Base-by-base conservation (phyloP, 2,329 filamentous ascomycete species). In the Cytospora leucostoma region DNA sequence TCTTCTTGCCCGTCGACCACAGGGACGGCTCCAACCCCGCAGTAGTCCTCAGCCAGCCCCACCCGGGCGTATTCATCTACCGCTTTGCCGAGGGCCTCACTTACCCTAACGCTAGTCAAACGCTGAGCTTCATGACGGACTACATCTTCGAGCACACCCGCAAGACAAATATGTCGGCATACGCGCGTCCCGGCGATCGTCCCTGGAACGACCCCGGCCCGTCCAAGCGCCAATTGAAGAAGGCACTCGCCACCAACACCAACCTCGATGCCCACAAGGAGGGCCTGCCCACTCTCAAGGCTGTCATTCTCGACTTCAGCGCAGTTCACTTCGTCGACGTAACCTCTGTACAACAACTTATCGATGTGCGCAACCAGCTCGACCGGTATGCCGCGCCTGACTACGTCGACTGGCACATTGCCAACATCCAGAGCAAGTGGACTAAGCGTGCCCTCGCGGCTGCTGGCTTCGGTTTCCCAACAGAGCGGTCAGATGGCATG, bases 131-230 rank as follows among this genome's bases (percentile, higher is more conserved):
- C 71, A 81, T 96, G 57, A 85, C 87, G 2, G 77, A 82, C 2
- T 85, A 87, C 68, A 86, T 96, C 54, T 89, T 89, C 68, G 75
- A 81, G 51, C 78, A 88, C 65, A 96, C 93, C 2, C 87, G 90
- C 44, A 88, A 92, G 37, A 96, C 92, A 1, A 91, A 90, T 67
- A 80, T 87, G 0, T 79, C 89, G 62, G 79, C 82, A 1, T 96
- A 88, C 70, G 76, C 80, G 5, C 82, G 83, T 3, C 82, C 80
- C 2, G 90, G 90, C 32, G 94, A 99, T 73, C 85, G 93, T 8
- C 93, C 95, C 0, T 98, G 95, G 95, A 98, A 97, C 71, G 91
- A 97, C 72, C 92, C 94, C 0, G 93, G 92, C 58, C 90, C 91
- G 63, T 82, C 84, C 38, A 84, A 78, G 61, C 68, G 70, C 54